Percentiles rank a stretch among this genome's conserved stretches.
These are phyloP conservation scores for Hypoxylon trugodes DNA, from an alignment of 495 filamentous ascomycete species.

Conservation along the genomic window DNA sequence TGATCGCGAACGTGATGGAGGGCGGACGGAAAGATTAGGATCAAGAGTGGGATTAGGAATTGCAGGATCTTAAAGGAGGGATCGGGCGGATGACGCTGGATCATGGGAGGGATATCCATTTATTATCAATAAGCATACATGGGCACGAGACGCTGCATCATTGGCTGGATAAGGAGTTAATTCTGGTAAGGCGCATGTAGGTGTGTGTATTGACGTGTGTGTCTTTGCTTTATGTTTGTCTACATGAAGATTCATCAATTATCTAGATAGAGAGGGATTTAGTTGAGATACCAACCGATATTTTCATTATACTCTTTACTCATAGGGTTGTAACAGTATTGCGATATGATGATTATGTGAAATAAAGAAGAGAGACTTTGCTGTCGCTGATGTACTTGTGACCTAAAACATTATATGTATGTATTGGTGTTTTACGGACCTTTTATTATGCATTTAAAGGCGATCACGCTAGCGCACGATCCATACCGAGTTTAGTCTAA, in stretches of 20 bases:
- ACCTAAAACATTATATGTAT: too few species aligned
- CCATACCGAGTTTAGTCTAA: too few species aligned
- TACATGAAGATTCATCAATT: background rate
- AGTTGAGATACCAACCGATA: conserved; percentile 32
- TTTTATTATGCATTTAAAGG: too few species aligned
- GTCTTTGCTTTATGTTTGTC: background rate
- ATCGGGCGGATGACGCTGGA: conserved; percentile 1
- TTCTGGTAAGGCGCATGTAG: conserved; percentile 15
- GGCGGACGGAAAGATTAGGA: conserved; percentile 32
- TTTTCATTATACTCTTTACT: background rate
- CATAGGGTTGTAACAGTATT: too few species aligned
- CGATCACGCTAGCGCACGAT: too few species aligned
- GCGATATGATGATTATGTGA: too few species aligned
- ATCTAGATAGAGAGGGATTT: conserved; percentile 13
- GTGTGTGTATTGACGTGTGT: conserved; percentile 2
- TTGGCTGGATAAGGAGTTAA: conserved; percentile 26
- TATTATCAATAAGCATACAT: conserved; percentile 18
- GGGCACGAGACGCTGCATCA: conserved; percentile 19
- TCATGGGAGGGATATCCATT: background rate
- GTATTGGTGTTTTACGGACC: too few species aligned
- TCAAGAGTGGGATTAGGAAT: conserved; percentile 45
- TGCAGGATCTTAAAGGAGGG: conserved; percentile 41
- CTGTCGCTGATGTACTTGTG: too few species aligned
- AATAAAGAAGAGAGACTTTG: too few species aligned
- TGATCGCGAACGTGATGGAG: conserved; percentile 44